phyloP scores from a whole-genome alignment of 371 early-diverging fungal species.

The Dinochytrium kinnereticum region DNA sequence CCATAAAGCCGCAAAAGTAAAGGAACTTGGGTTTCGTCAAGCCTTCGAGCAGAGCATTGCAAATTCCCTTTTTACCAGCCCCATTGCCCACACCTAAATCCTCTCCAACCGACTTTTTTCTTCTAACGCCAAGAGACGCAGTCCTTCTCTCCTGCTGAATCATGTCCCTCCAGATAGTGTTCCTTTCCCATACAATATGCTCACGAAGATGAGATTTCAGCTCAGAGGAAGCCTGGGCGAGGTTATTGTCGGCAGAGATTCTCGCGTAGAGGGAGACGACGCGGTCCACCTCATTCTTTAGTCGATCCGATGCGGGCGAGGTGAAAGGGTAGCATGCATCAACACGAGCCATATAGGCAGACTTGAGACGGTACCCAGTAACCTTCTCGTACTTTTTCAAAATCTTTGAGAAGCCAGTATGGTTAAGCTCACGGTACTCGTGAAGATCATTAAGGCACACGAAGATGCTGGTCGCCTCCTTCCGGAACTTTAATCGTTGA shows the following conservation, averaged over 20 bases:
- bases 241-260: slow-evolving; percentile 58
- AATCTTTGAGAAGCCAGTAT: slow-evolving; percentile 92
- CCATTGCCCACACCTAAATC: background rate
- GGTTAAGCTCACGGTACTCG: slow-evolving; percentile 90
- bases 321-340: slow-evolving; percentile 65
- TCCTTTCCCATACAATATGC: slow-evolving; percentile 93
- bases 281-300: slow-evolving; percentile 60
- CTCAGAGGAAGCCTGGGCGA: slow-evolving; percentile 70
- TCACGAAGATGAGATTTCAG: slow-evolving; percentile 85
- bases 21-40: slow-evolving; percentile 11
- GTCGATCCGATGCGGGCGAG: slow-evolving; percentile 52
- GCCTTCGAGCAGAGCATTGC: background rate
- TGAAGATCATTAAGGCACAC: slow-evolving; percentile 75
- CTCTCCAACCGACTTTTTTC: slow-evolving; percentile 18
- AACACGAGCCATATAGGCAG: slow-evolving; percentile 66
- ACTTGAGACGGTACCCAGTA: slow-evolving; percentile 42
- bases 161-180: slow-evolving; percentile 98
- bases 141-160: slow-evolving; percentile 82
- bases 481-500: slow-evolving; percentile 30
- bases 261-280: slow-evolving; percentile 71
- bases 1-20: slow-evolving; percentile 17
- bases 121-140: slow-evolving; percentile 46
- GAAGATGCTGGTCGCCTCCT: slow-evolving; percentile 36
- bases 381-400: slow-evolving; percentile 96
- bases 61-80: background rate